Evolutionary conservation across 805 yeast genomes (phyloP).

Genomic region (Clavispora carvajalis): DNA sequence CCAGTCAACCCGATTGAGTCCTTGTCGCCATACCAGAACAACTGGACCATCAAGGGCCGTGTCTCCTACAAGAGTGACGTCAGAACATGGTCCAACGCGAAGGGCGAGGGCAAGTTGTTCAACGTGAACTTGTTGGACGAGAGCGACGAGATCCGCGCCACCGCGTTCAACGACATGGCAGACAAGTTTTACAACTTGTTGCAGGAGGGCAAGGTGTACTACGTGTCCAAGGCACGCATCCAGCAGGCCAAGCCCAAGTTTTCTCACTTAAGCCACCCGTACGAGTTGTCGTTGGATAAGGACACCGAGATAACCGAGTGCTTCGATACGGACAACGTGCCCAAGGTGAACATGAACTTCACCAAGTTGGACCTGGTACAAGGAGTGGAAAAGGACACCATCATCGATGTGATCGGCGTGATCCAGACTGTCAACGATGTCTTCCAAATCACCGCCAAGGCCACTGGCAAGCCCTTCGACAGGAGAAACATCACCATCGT

Average conservation of each 20-base stretch:
- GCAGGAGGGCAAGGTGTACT: slow-evolving; percentile 87
- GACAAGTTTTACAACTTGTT: slow-evolving; percentile 70
- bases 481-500: slow-evolving; percentile 86
- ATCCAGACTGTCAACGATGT: slow-evolving; percentile 71
- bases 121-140: slow-evolving; percentile 86
- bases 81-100: slow-evolving; percentile 79
- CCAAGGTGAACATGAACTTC: slow-evolving; percentile 73
- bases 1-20: slow-evolving; percentile 71
- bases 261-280: slow-evolving; percentile 78
- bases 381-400: slow-evolving; percentile 61
- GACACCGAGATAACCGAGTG: slow-evolving; percentile 74
- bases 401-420: slow-evolving; percentile 85
- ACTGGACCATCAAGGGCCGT: slow-evolving; percentile 92
- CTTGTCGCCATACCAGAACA: slow-evolving; percentile 83
- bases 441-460: slow-evolving; percentile 74
- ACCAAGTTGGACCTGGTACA: slow-evolving; percentile 63
- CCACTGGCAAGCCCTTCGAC: slow-evolving; percentile 86
- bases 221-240: slow-evolving; percentile 74
- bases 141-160: slow-evolving; percentile 92
- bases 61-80: slow-evolving; percentile 84
- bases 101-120: slow-evolving; percentile 88
- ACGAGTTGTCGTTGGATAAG: slow-evolving; percentile 77
- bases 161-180: slow-evolving; percentile 86
- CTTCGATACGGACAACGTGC: slow-evolving; percentile 57
- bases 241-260: slow-evolving; percentile 82